These are phyloP conservation scores for Gossypium rotundifolium DNA, from an alignment of 345 rosid genomes.

Conservation along the genomic window DNA sequence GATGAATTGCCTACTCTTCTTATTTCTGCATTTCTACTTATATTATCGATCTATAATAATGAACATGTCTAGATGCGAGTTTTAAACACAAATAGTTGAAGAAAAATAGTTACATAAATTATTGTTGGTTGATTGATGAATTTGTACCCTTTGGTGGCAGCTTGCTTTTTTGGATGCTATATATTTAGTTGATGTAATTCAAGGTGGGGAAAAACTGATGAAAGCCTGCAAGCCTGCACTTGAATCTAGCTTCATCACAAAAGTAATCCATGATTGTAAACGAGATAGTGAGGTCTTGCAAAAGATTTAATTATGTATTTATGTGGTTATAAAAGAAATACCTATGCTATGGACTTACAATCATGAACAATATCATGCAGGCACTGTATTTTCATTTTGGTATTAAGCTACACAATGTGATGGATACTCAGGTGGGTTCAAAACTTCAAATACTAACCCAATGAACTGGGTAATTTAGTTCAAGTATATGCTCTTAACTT, in stretches of 20 bases:
- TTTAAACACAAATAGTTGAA: too few species aligned
- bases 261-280: constrained; percentile 97
- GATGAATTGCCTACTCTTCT: neutral
- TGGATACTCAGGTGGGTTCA: constrained; percentile 77
- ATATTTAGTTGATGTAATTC: constrained; percentile 71
- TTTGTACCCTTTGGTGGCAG: constrained; percentile 36
- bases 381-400: constrained; percentile 89
- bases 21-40: neutral
- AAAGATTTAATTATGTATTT: constrained; percentile 17
- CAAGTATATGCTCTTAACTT: too few species aligned
- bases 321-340: neutral
- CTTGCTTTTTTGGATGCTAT: constrained; percentile 85
- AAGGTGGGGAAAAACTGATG: constrained; percentile 70
- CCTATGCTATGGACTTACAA: neutral
- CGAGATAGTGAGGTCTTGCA: constrained; percentile 90
- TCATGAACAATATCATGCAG: constrained; percentile 21
- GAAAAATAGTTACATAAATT: too few species aligned
- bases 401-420: constrained; percentile 71
- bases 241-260: constrained; percentile 75
- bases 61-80: too few species aligned
- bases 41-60: neutral
- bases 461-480: neutral
- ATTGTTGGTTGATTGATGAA: neutral
- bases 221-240: constrained; percentile 93
- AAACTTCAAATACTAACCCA: neutral